These are phyloP conservation scores for Rhododendron williamsianum DNA, from an alignment of 148 eudicot genomes.

Conservation along the genomic window DNA sequence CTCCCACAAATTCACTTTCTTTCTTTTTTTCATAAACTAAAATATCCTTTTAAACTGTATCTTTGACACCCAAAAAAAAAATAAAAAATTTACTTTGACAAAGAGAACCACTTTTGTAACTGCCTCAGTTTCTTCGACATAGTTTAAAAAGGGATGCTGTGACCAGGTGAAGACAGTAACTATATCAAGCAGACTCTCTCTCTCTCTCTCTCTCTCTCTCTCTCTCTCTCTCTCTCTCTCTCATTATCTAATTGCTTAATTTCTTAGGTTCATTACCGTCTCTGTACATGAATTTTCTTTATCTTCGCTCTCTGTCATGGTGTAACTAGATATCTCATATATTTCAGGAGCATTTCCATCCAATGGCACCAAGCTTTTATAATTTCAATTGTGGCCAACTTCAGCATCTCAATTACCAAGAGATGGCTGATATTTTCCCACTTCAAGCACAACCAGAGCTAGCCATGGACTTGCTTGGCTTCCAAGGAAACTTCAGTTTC, in stretches of 20 bases:
- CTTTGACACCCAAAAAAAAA: not conserved
- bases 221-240: not conserved
- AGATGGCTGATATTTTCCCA: not conserved
- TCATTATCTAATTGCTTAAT: not conserved
- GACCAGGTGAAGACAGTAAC: no score
- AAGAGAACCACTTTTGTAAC: not conserved
- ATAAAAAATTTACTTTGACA: no score
- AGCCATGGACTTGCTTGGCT: conserved; percentile 17
- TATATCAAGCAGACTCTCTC: not conserved
- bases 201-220: not conserved
- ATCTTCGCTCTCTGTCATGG: not conserved
- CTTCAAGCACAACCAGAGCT: conserved; percentile 9
- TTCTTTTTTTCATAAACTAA: not conserved
- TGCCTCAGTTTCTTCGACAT: not conserved
- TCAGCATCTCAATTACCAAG: conserved; percentile 7
- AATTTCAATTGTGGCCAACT: not conserved
- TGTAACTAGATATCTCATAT: no score
- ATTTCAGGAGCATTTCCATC: not conserved
- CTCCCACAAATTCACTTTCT: not conserved
- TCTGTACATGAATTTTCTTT: not conserved
- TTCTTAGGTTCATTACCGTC: not conserved
- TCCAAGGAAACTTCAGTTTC: conserved; percentile 1
- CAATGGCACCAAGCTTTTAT: not conserved
- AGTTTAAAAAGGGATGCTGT: not conserved
- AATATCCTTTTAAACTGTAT: not conserved